Evolutionary conservation across 2,329 filamentous ascomycete species (phyloP), one percentile per base, ranked within the genome.

Genomic region (Alternaria gansuensis): DNA sequence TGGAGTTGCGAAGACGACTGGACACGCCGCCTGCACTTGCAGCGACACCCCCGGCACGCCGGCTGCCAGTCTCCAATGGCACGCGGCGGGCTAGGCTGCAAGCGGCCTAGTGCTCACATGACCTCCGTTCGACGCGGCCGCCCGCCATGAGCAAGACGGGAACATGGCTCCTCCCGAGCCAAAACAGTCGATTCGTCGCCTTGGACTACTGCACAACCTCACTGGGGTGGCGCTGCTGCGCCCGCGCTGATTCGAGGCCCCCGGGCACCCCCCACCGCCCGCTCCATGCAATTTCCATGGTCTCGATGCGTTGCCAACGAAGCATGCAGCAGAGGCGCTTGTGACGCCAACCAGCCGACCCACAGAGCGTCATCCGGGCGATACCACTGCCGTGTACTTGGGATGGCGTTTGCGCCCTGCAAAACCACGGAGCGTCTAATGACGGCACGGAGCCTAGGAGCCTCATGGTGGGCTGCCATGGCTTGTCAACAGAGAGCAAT

Each of bases 221-320:
- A 57, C 21, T 36, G 66, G 67, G 65, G 67, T 67, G 65, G 64
- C 60, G 62, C 58, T 53, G 49, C 44, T 44, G 55, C 59, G 49
- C 63, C 17, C 48, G 23, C 21, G 61, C 40, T 73, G 68, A 75
- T 74, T 73, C 65, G 73, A 70, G 62, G 60, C 54, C 54, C 56
- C 55, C 63, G 60, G 62, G 59, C 48, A 31, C 57, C 63, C 68
- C 64, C 71, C 69, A 68, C 68, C 66, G 60, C 54, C 57, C 45
- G 58, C 52, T 44, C 56, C 48, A 50, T 39, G 54, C 46, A 57
- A 57, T 41, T 34, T 39, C 54, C 55, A 23, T 40, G 54, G 55
- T 59, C 58, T 58, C 59, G 68, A 67, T 72, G 73, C 74, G 71
- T 65, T 75, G 74, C 74, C 74, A 76, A 69, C 74, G 59, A 66